Evolutionary conservation across 805 yeast genomes (phyloP), one percentile per base, ranked within the genome.

Genomic region (Torulaspora maleeae): DNA sequence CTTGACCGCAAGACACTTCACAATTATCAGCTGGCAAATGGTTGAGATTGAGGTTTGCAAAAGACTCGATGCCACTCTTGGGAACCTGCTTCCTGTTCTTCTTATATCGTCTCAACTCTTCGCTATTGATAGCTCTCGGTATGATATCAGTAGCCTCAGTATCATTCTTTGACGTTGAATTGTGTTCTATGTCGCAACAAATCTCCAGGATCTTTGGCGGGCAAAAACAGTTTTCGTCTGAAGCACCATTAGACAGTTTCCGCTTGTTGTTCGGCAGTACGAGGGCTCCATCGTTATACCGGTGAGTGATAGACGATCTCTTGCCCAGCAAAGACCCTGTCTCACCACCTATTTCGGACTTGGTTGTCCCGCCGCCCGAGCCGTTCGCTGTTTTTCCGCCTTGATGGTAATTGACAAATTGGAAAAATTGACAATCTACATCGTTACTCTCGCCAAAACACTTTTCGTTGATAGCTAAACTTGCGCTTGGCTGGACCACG

Each of bases 351-450:
- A 11, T 19, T 20, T 34, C 44, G 16, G 11, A 24, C 11, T 4
- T 27, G 13, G 8, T 11, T 17, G 15, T 29, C 10, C 27, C 28
- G 15, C 19, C 30, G 2, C 13, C 13, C 33, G 27, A 17, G 8
- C 38, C 13, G 22, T 20, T 17, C 19, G 12, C 19, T 11, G 17
- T 25, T 20, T 36, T 36, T 8, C 25, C 44, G n/a, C 36, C 27
- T 36, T 61, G 63, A 49, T 66, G 70, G 46, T 67, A 65, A 46
- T 72, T 70, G 29, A 70, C 55, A 39, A 69, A 70, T 50, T 72
- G 74, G 48, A 71, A 70, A 53, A 69, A 73, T 38, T 69, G 67
- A 50, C 72, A 67, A 25, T 69, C 74, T 1, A 60, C 44, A 43
- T 38, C 32, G 13, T 15, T 27, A 32, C 19, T 19, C 20, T 32